Evolutionary conservation across 2,329 filamentous ascomycete genomes (phyloP).

Genomic region (Apiospora arundinis): DNA sequence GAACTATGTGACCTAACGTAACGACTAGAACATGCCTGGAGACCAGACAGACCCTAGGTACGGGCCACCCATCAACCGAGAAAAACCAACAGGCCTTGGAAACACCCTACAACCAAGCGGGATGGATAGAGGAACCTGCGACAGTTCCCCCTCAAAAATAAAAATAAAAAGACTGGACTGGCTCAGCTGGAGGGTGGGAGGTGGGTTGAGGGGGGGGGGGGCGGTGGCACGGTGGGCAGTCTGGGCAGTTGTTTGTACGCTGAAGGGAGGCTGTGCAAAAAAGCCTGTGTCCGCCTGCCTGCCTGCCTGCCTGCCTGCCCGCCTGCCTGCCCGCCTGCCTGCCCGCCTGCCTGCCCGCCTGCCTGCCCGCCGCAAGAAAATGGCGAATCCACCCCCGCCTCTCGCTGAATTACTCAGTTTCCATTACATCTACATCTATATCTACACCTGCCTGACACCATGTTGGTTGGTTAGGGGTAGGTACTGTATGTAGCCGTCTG

Average conservation of each 20-base stretch:
- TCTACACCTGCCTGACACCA: no score
- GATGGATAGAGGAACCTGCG: conserved; percentile 1
- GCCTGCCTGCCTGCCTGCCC: no score
- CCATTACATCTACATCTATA: no score
- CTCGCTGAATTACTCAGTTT: conserved; percentile 5
- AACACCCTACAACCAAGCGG: conserved; percentile 10
- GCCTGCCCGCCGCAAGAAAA: neutral
- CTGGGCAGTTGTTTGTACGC: neutral
- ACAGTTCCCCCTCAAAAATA: conserved; percentile 8
- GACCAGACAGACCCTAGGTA: neutral
- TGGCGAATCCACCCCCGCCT: conserved; percentile 13
- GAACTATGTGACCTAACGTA: no score
- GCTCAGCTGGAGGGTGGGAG: conserved; percentile 3
- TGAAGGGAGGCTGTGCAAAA: conserved; percentile 17
- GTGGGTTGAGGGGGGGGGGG: neutral
- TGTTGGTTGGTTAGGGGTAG: no score
- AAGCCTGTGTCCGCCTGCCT: conserved; percentile 6
- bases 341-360: no score
- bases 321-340: no score
- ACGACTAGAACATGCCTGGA: no score
- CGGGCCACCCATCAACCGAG: conserved; percentile 2
- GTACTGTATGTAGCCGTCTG: neutral
- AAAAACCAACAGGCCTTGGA: conserved; percentile 12
- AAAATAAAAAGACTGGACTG: neutral
- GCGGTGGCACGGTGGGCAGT: neutral